Base-by-base conservation (phyloP, 2,329 filamentous ascomycete species). In the Reticulascus tulasneorum region DNA sequence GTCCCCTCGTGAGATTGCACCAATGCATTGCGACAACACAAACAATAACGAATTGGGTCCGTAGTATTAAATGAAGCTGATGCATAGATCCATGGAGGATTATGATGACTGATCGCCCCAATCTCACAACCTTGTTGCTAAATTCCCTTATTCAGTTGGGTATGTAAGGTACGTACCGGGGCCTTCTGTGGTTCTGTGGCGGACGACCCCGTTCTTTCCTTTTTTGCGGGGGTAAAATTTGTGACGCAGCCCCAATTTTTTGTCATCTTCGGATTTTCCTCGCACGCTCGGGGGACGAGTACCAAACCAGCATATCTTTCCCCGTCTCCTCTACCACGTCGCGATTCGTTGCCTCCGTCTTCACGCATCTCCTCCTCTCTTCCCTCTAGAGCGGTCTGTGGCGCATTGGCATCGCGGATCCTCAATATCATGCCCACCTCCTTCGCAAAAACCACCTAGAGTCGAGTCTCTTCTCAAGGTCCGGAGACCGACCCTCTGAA, bases 21-120 rank as follows among this genome's bases (percentile, higher is more conserved):
- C 91, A 35, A 97, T 91, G 52, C 91, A 97, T 58, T 95, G 89
- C 27, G 88, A 91, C 31, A 97, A 67, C 13, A 96, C 90, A 53
- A 97, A 97, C 7, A 97, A n/a, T n/a, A n/a, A n/a, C n/a, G n/a
- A n/a, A n/a, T n/a, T n/a, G n/a, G n/a, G n/a, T n/a, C n/a, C n/a
- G n/a, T n/a, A n/a, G n/a, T n/a, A n/a, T n/a, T n/a, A n/a, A n/a
- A n/a, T n/a, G n/a, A n/a, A n/a, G n/a, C n/a, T n/a, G n/a, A n/a
- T n/a, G n/a, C n/a, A n/a, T n/a, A n/a, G n/a, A n/a, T n/a, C n/a
- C n/a, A n/a, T n/a, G n/a, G n/a, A n/a, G n/a, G n/a, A n/a, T n/a
- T n/a, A n/a, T n/a, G n/a, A n/a, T n/a, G n/a, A n/a, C n/a, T n/a
- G n/a, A n/a, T n/a, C n/a, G n/a, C n/a, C n/a, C n/a, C n/a, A n/a